Conservation (phyloP, 208 protist species). For the Jaenimonas drosophilae region DNA sequence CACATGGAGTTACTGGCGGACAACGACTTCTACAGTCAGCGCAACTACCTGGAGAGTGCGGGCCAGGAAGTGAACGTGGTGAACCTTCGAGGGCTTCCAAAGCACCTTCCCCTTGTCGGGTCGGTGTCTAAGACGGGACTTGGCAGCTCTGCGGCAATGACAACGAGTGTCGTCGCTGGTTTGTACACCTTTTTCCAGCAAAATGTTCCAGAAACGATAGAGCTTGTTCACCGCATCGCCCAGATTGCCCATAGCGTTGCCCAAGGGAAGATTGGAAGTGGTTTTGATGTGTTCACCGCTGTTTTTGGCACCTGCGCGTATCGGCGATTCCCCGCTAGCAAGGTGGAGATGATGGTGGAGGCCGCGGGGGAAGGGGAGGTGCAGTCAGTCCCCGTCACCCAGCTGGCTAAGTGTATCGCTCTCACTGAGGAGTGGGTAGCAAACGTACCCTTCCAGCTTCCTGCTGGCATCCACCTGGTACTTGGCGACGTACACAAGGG, state of each 20-base stretch:
- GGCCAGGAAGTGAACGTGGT: constrained; percentile 31
- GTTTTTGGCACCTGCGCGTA: constrained; percentile 91
- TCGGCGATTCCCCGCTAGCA: constrained; percentile 66
- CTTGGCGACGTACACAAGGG: constrained; percentile 86
- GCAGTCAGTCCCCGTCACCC: constrained; percentile 18
- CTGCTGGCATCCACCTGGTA: constrained; percentile 72
- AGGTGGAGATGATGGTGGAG: constrained; percentile 46
- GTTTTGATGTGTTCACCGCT: constrained; percentile 95
- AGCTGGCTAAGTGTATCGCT: constrained; percentile 37
- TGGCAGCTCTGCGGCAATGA: constrained; percentile 91
- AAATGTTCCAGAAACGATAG: constrained; percentile 12
- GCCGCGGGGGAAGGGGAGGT: constrained; percentile 21
- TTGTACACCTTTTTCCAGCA: constrained; percentile 46
- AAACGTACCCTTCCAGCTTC: constrained; percentile 61
- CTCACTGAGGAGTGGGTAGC: constrained; percentile 52
- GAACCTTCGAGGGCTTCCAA: constrained; percentile 51
- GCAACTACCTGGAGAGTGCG: constrained; percentile 62
- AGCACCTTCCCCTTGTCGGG: constrained; percentile 57
- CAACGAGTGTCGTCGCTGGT: constrained; percentile 85
- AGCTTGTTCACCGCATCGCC: constrained; percentile 86
- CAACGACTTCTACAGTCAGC: constrained; percentile 91
- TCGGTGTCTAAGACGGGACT: constrained; percentile 93
- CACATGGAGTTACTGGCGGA: constrained; percentile 70
- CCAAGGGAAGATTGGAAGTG: constrained; percentile 95
- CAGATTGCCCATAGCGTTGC: constrained; percentile 92